phyloP scores from a whole-genome alignment of 1,139 yeast species.

The Groenewaldozyma sp. region DNA sequence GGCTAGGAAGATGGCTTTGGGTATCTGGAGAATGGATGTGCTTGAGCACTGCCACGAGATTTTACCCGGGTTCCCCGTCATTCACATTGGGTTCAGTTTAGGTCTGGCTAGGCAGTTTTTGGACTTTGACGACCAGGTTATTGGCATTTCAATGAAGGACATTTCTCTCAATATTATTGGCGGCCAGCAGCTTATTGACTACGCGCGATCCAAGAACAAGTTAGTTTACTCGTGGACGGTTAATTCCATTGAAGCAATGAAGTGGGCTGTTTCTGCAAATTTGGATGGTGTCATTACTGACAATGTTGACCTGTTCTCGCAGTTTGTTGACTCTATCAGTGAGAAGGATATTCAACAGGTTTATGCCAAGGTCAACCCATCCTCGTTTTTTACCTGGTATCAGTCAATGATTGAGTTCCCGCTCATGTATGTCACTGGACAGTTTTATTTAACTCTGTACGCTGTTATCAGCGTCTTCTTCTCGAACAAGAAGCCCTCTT shows the following conservation, averaged over 20 bases:
- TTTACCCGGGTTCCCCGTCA: conserved; percentile 38
- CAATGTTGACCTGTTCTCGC: conserved; percentile 35
- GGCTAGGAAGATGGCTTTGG: conserved; percentile 61
- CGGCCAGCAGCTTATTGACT: conserved; percentile 31
- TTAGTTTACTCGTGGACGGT: conserved; percentile 77
- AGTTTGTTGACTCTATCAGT: conserved; percentile 10
- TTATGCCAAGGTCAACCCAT: conserved; percentile 12
- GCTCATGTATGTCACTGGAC: conserved; percentile 4
- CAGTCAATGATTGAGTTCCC: conserved; percentile 12
- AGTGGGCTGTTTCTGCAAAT: conserved; percentile 39
- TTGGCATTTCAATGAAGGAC: conserved; percentile 37
- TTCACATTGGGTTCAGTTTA: conserved; percentile 44
- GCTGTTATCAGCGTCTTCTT: neutral
- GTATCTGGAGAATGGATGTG: conserved; percentile 70
- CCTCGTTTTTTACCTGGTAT: conserved; percentile 9
- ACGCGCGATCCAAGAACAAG: conserved; percentile 37
- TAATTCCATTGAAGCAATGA: conserved; percentile 39
- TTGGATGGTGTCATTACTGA: conserved; percentile 59
- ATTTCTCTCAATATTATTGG: conserved; percentile 35
- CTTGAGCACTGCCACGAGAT: conserved; percentile 42
- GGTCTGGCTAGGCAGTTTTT: conserved; percentile 29
- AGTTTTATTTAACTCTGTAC: conserved; percentile 1
- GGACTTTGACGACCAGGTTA: conserved; percentile 29
- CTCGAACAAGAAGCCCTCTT: neutral
- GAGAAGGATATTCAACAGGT: conserved; percentile 15